Base-by-base conservation (phyloP, 2,329 filamentous ascomycete genomes). In the Trichoderma pleuroti region DNA sequence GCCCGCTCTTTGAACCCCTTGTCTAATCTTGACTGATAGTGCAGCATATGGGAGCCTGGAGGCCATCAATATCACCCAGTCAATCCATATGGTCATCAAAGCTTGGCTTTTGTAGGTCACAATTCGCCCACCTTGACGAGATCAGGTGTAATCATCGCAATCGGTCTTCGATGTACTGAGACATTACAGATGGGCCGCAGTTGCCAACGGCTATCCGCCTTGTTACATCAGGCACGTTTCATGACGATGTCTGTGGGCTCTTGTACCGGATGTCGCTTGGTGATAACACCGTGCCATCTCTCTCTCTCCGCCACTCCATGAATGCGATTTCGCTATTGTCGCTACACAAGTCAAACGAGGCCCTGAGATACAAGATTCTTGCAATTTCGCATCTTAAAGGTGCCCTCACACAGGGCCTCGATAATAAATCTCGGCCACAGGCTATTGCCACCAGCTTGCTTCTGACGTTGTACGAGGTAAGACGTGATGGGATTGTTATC, bases 281-380 rank as follows among this genome's bases (percentile, higher is more conserved):
- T 14, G 70, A 71, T 7, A 64, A 71, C 14, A 71, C 59, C 11
- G 32, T 65, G 12, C 60, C 66, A 21, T 59, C 70, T 5, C 21
- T 71, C 11, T 68, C 70, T 28, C 66, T 70, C n/a, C 70, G 70
- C 14, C 59, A 71, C 21, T 69, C 70, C 18, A 69, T 71, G 66
- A 70, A 64, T 18, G 70, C 70, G 2, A 69, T 71, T 18, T 71
- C 70, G 4, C n/a, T 70, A 21, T 26, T 70, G 16, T 64, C 60
- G 2, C 11, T 71, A 14, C 66, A 70, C n/a, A 70, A 61, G 16
- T 42, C 57, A 2, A 56, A 70, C 4, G 70, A 70, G n/a, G 70
- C 70, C 1, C 46, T 70, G 7, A 70, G 21, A 30, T 62, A 71
- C 52, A 69, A 71, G 18, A 71, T 69, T 26, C 6, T 59, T 1